A percentile compares a stretch with the other conserved stretches of the same genome.
Conservation (phyloP, 148 eudicot species). For the Camellia granthamiana region DNA sequence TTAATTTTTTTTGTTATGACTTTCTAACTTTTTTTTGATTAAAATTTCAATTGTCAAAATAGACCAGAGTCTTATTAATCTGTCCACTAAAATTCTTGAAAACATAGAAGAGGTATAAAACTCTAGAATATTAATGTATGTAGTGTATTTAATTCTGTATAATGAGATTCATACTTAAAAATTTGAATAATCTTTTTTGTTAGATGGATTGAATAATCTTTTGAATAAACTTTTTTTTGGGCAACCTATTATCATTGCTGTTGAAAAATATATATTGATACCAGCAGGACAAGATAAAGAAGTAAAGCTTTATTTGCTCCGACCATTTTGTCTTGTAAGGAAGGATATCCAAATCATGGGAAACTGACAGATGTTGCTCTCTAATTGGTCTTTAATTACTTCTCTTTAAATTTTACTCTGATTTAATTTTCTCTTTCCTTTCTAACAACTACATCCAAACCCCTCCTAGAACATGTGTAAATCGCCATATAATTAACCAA, state of each 20-base stretch:
- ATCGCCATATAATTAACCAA: not conserved
- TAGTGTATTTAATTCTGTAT: no score
- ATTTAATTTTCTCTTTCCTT: conserved; percentile 13
- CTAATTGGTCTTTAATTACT: conserved; percentile 25
- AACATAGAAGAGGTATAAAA: no score
- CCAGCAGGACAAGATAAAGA: not conserved
- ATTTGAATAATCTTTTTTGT: no score
- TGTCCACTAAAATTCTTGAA: no score
- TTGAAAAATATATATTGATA: not conserved
- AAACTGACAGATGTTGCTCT: conserved; percentile 29
- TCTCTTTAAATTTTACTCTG: conserved; percentile 20
- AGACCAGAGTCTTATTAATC: no score
- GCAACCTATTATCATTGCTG: not conserved
- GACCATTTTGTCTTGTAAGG: conserved; percentile 25
- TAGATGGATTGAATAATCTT: no score
- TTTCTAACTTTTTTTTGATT: no score
- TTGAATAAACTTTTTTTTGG: no score
- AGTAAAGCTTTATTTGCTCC: conserved; percentile 6
- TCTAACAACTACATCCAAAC: conserved; percentile 24
- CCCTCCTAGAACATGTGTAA: conserved; percentile 4
- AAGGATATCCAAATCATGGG: conserved; percentile 18
- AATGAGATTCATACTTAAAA: no score
- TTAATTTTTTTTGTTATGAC: no score
- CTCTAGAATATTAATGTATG: no score
- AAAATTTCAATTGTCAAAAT: no score